Conservation (phyloP, 805 yeast species). For the Metschnikowia amazonensis region DNA sequence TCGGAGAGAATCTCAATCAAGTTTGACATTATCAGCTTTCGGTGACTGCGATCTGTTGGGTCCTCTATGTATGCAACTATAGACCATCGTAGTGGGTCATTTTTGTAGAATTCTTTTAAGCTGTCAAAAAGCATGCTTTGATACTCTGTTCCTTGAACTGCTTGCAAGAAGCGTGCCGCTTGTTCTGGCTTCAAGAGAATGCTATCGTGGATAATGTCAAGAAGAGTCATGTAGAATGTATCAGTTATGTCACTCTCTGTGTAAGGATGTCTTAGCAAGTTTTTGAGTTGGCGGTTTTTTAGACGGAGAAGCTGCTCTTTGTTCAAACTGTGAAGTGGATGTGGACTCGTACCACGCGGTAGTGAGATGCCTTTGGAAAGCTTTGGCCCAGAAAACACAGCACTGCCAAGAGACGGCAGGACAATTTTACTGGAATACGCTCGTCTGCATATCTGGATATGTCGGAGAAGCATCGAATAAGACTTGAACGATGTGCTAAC, state of each 20-base stretch:
- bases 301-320: conserved; percentile 26
- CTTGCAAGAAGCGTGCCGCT: conserved; percentile 20
- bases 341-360: conserved; percentile 26
- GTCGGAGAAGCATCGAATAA: background rate
- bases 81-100: conserved; percentile 24
- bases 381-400: conserved; percentile 5
- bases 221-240: conserved; percentile 27
- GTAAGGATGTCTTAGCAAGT: conserved; percentile 27
- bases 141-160: conserved; percentile 21
- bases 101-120: conserved; percentile 16
- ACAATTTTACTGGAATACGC: background rate
- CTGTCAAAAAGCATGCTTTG: conserved; percentile 17
- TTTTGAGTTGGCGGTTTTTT: conserved; percentile 20
- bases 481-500: background rate
- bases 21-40: conserved; percentile 17
- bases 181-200: conserved; percentile 25
- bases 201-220: conserved; percentile 28
- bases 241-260: conserved; percentile 24
- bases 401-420: background rate
- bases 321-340: conserved; percentile 32
- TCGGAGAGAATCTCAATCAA: conserved; percentile 15
- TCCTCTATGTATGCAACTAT: conserved; percentile 26
- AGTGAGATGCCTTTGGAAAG: conserved; percentile 9
- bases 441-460: background rate
- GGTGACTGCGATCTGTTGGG: conserved; percentile 20